A percentile compares a stretch with the other conserved stretches of the same genome.
Evolutionary conservation across 129 eudicot species (phyloP).

Genomic region (Cynara cardunculus): DNA sequence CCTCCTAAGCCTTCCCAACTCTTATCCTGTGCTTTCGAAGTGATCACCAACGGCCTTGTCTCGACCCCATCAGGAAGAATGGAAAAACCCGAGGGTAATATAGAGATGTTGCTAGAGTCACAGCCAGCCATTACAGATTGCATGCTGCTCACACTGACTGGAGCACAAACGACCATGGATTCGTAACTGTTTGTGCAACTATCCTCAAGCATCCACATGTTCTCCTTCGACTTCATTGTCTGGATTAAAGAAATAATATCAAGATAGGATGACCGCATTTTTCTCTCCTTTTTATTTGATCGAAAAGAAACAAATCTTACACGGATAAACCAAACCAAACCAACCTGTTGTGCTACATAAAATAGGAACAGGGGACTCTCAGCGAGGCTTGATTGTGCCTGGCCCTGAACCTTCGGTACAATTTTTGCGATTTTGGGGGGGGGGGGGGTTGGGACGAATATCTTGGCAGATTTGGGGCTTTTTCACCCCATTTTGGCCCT

Average conservation of each 20-base stretch:
- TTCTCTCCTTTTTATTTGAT: not conserved
- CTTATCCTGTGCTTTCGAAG: constrained; percentile 55
- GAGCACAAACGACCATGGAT: constrained; percentile 78
- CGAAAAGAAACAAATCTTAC: constrained; percentile 40
- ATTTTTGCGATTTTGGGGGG: too few relatives aligned
- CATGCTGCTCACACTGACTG: constrained; percentile 60
- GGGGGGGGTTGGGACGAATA: too few relatives aligned
- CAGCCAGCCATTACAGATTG: constrained; percentile 88
- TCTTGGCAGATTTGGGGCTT: too few relatives aligned
- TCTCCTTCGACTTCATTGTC: constrained; percentile 65
- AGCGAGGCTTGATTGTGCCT: too few relatives aligned
- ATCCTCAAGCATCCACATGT: constrained; percentile 88
- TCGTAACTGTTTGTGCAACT: constrained; percentile 71
- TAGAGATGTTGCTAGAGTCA: constrained; percentile 72
- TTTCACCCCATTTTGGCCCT: too few relatives aligned
- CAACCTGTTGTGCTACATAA: too few relatives aligned
- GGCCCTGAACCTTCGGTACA: too few relatives aligned
- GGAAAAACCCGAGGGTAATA: constrained; percentile 88
- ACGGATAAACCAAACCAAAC: constrained; percentile 25
- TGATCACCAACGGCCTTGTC: constrained; percentile 71
- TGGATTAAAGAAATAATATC: constrained; percentile 20
- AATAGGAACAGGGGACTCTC: too few relatives aligned
- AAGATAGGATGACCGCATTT: not conserved
- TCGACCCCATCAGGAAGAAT: constrained; percentile 88
- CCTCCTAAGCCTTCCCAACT: constrained; percentile 55